Conservation (phyloP, 768 basidiomycete genomes). For the Tricholoma flavovirens region DNA sequence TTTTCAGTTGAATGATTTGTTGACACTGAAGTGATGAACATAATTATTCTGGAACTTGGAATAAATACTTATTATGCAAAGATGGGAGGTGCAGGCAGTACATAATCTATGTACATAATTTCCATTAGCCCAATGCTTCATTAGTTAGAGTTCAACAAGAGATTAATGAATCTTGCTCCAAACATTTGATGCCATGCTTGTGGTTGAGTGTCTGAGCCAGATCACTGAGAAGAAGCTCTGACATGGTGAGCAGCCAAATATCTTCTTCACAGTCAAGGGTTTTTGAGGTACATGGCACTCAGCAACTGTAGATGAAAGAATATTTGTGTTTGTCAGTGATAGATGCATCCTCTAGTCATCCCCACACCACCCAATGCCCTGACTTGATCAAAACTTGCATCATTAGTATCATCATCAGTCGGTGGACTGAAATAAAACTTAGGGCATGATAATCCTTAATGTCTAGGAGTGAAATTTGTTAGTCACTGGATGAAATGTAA, state of each 20-base stretch:
- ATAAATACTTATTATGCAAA: constrained; percentile 59
- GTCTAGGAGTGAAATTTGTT: too few species aligned
- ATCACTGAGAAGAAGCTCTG: constrained; percentile 77
- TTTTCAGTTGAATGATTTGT: too few species aligned
- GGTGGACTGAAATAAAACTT: neutral
- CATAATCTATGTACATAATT: constrained; percentile 57
- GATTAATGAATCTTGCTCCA: constrained; percentile 70
- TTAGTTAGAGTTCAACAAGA: too few species aligned
- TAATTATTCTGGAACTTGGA: constrained; percentile 35
- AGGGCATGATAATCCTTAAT: too few species aligned
- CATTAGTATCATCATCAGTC: too few species aligned
- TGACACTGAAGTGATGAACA: too few species aligned
- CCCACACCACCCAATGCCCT: constrained; percentile 87
- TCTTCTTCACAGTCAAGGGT: constrained; percentile 89
- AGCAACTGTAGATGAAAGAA: constrained; percentile 2
- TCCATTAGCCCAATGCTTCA: too few species aligned
- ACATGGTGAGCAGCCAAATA: constrained; percentile 73
- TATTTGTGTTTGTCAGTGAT: constrained; percentile 60
- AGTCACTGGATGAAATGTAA: too few species aligned
- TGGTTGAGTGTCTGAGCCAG: constrained; percentile 83
- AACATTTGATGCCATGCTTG: constrained; percentile 86
- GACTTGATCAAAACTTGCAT: constrained; percentile 40
- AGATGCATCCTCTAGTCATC: constrained; percentile 77
- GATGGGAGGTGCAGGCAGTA: constrained; percentile 85
- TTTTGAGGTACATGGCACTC: constrained; percentile 80